These are phyloP conservation scores for Fusarium lyarnte DNA, from an alignment of 2,329 filamentous ascomycete species.

Conservation along the genomic window DNA sequence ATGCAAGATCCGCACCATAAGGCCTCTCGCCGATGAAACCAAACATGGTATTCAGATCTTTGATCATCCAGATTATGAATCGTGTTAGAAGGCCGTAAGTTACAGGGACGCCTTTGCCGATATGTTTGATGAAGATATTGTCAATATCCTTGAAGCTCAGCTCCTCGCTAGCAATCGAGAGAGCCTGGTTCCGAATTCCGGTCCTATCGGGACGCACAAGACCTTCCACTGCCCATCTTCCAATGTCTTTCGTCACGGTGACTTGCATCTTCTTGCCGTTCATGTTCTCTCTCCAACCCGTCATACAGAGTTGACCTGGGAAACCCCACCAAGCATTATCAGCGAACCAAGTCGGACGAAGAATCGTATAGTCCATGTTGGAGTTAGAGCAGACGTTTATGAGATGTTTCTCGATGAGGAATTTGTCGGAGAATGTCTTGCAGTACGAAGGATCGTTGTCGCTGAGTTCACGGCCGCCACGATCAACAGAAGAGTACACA, in stretches of 20 bases:
- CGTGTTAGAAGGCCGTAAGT: slow-evolving; percentile 33
- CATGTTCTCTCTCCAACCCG: slow-evolving; percentile 42
- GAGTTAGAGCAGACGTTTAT: slow-evolving; percentile 46
- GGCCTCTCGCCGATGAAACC: slow-evolving; percentile 30
- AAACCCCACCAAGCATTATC: slow-evolving; percentile 42
- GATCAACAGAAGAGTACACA: slow-evolving; percentile 71
- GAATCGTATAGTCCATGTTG: slow-evolving; percentile 43
- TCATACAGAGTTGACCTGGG: slow-evolving; percentile 41
- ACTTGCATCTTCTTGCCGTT: slow-evolving; percentile 41
- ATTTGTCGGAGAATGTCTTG: slow-evolving; percentile 58
- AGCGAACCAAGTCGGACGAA: slow-evolving; percentile 44
- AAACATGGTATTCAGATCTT: slow-evolving; percentile 39
- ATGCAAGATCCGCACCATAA: slow-evolving; percentile 36
- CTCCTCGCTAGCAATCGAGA: slow-evolving; percentile 41
- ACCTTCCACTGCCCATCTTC: slow-evolving; percentile 36
- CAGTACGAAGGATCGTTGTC: slow-evolving; percentile 39
- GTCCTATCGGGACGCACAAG: slow-evolving; percentile 27
- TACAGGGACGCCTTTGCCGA: slow-evolving; percentile 33
- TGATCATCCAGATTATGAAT: slow-evolving; percentile 36
- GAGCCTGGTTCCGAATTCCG: slow-evolving; percentile 34
- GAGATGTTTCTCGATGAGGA: slow-evolving; percentile 67
- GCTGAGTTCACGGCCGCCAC: slow-evolving; percentile 68
- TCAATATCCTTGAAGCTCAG: slow-evolving; percentile 36
- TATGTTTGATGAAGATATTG: slow-evolving; percentile 30
- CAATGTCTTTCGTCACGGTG: slow-evolving; percentile 39